Evolutionary conservation across 2,329 filamentous ascomycete species (phyloP).

Genomic region (Colletotrichum melonis): DNA sequence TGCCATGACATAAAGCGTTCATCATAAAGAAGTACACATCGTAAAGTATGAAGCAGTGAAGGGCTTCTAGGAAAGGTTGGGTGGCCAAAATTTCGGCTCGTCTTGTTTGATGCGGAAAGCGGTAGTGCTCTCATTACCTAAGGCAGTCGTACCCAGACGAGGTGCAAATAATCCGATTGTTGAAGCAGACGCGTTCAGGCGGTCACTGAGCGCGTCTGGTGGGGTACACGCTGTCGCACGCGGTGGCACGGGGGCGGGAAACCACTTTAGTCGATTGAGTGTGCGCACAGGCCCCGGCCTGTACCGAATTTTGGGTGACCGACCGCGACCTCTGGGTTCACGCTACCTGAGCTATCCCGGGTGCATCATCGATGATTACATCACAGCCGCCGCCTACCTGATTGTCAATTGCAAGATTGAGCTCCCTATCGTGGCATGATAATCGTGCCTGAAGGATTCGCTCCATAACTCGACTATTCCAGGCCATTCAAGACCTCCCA

Average conservation of each 20-base stretch:
- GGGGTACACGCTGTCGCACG: slow-evolving; percentile 21
- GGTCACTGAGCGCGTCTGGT: slow-evolving; percentile 28
- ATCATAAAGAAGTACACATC: slow-evolving; percentile 34
- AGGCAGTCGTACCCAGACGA: not conserved
- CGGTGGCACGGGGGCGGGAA: slow-evolving; percentile 15
- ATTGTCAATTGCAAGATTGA: not conserved
- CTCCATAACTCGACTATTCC: too few species aligned
- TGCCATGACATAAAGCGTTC: slow-evolving; percentile 48
- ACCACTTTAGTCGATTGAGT: slow-evolving; percentile 22
- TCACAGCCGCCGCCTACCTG: not conserved
- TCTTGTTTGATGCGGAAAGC: not conserved
- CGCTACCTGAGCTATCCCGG: not conserved
- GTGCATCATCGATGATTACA: not conserved
- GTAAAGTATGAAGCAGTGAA: not conserved
- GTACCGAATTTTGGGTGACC: slow-evolving; percentile 12
- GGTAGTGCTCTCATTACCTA: slow-evolving; percentile 25
- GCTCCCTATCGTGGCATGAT: too few species aligned
- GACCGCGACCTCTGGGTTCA: slow-evolving; percentile 15
- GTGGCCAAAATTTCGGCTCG: not conserved
- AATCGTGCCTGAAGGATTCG: not conserved
- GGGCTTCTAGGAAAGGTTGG: not conserved
- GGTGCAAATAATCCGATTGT: slow-evolving; percentile 2
- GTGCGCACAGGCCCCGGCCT: slow-evolving; percentile 16
- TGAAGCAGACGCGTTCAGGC: slow-evolving; percentile 26
- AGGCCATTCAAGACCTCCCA: not conserved